Evolutionary conservation across 148 eudicot species (phyloP), one percentile per base, ranked within the genome.

Genomic region (Beta vulgaris): DNA sequence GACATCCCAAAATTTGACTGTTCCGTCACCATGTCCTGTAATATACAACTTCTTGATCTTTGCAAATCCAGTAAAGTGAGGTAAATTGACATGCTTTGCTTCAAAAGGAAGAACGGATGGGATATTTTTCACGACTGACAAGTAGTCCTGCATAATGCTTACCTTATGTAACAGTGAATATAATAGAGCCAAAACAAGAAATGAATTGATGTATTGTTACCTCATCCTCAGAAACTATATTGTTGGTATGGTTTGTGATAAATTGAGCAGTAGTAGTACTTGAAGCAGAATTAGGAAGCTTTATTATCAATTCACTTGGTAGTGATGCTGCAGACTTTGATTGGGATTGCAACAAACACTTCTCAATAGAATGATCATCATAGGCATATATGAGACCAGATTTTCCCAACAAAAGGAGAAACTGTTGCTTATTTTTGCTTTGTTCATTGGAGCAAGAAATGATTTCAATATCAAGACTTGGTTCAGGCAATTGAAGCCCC

Each of bases 11-110:
- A 96, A 88, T 69, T 85, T 87, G 35, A 96, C 88, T 54, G 88
- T 86, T 69, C 99, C 99, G 73, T 91, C 90, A 76, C 69, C 74
- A 68, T 96, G 97, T 75, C 98, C 99, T 60, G 98, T 92, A 69
- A 92, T 79, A 82, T 88, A 89, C 74, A 96, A 74, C 83, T 89
- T 91, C 75, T 73, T 87, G 61, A 87, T 78, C 77, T 81, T 91
- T 6, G 96, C 82, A 79, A 89, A 90, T 54, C 91, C 80, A 70
- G 88, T 87, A 68, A 83, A 86, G 39, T 80, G 83, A 73, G 81
- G 74, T 80, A 79, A 82, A 85, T 84, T 88, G 74, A 77, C 83
- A 28, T 73, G 84, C 78, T 80, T 86, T 57, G 72, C 77, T 69
- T 88, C 93, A 72, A 76, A 85, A 62, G 98, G 87, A 77, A 96